Base-by-base conservation (phyloP, 306 rosid genomes). In the Castanea mollissima region DNA sequence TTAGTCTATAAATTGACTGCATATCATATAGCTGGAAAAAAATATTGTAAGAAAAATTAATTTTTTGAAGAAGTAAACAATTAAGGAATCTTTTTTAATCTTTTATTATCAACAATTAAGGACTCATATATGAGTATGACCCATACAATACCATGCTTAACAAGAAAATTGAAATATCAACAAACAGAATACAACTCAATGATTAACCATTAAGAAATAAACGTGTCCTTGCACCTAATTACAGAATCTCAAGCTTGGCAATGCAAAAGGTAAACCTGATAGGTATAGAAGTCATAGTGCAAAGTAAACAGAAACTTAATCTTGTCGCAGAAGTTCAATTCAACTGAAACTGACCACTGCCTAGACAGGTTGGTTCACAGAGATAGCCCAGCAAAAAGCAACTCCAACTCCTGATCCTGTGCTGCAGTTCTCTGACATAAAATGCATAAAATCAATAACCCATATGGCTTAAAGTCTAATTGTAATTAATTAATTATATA, bases 361-460 rank as follows among this genome's bases (percentile, higher is more conserved):
- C 83, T 63, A 21, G 67, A 65, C 55, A 58, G 41, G 64, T 57
- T 55, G n/a, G 56, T 81, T 94, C 88, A 92, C 81, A 94, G 55
- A 59, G 97, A 91, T 62, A 94, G 91, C 78, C 97, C 92, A 6
- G 90, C 88, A 74, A 94, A 94, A 71, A 94, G 93, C 87, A 86
- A 87, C 75, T 90, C 97, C 93, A 94, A 76, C 87, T 94, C 97
- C 79, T 68, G 72, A 44, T 92, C 92, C 84, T 92, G 91, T 46
- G 92, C 82, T 52, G 69, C 59, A 72, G 90, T 88, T 87, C 98
- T 92, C 98, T 94, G 90, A 44, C 27, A 82, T 38, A 81, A 35
- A 41, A 46, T 13, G 23, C 64, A 10, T 34, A 68, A 38, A 38
- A 29, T 7, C 46, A 38, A 73, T 35, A 18, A 14, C 34, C 19